Evolutionary conservation across 2,329 filamentous ascomycete species (phyloP), one percentile per base, ranked within the genome.

Genomic region (Neonectria faginata): DNA sequence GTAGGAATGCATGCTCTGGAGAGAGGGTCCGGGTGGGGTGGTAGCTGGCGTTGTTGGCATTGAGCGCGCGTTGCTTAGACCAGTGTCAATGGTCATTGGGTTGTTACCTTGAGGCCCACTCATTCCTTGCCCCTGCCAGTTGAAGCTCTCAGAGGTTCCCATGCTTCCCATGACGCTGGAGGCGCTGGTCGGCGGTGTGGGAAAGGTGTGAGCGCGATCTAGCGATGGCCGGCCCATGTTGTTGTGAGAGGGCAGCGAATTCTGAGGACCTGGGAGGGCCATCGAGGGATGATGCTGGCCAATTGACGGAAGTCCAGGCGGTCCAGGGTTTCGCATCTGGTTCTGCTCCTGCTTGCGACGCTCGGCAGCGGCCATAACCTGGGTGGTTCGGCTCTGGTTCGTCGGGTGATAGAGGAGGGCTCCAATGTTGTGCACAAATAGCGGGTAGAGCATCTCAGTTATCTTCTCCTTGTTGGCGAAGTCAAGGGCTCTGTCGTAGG

Each of bases 391-490:
- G 69, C 83, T 92, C 76, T 94, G 91, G 77, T 97, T 97, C 44
- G 92, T 91, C 0, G 96, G 95, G 78, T 98, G 95, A 79, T 97
- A 98, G 54, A 98, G 87, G 69, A 98, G 85, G 62, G 93, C 92
- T 65, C 93, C 93, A 77, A 98, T 98, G 80, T 98, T 97, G 80
- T 98, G 94, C 42, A 98, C 96, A 78, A 99, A 99, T 53, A 99
- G 85, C 57, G 96, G 96, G 79, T 98, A 99, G 59, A 98, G 83
- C 52, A 94, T 84, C 80, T 98, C 95, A 0, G 96, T 98, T 69
- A 98, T 99, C 83, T 98, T 98, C 81, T 99, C 96, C 86, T 97
- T 98, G 84, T 99, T 99, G 70, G 96, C 96, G 78, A 99, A 98
- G 74, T 98, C 96, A 58, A 99, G 83, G n/a, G 96, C 96, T 70